Evolutionary conservation across 1,284 basidiomycete species (phyloP).

Genomic region (Ganoderma lingzhi): DNA sequence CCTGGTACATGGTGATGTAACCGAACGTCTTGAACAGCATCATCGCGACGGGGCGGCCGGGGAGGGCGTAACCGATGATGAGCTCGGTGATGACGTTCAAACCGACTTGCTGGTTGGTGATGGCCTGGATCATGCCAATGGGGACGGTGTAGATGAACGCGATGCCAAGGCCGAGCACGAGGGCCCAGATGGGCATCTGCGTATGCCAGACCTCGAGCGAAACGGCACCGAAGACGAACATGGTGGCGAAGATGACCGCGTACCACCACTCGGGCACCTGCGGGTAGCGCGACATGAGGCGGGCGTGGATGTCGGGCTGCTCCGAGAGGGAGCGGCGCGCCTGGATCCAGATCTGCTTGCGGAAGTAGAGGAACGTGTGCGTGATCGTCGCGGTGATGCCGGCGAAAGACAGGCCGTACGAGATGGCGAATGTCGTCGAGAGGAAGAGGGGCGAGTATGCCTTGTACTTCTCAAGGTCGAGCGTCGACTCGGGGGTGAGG

Average conservation of each 20-base stretch:
- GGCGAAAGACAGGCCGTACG: conserved; percentile 68
- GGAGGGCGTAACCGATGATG: conserved; percentile 57
- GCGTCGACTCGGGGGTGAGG: conserved; percentile 49
- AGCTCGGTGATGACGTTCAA: conserved; percentile 61
- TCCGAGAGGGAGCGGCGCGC: conserved; percentile 55
- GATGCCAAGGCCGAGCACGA: conserved; percentile 51
- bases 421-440: conserved; percentile 60
- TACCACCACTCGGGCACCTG: conserved; percentile 70
- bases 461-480: conserved; percentile 60
- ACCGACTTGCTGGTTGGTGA: conserved; percentile 61
- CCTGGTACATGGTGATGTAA: conserved; percentile 53
- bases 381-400: conserved; percentile 62
- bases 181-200: conserved; percentile 70
- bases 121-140: conserved; percentile 60
- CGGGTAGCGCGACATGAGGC: conserved; percentile 66
- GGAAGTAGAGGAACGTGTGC: conserved; percentile 68
- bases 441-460: conserved; percentile 69
- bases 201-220: conserved; percentile 76
- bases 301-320: conserved; percentile 69
- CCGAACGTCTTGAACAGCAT: conserved; percentile 67
- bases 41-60: conserved; percentile 57
- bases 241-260: conserved; percentile 59
- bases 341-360: conserved; percentile 59
- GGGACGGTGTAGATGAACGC: conserved; percentile 58
- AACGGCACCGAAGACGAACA: conserved; percentile 70